Evolutionary conservation across 2,329 filamentous ascomycete species (phyloP).

Genomic region (Hypocrella siamensis): DNA sequence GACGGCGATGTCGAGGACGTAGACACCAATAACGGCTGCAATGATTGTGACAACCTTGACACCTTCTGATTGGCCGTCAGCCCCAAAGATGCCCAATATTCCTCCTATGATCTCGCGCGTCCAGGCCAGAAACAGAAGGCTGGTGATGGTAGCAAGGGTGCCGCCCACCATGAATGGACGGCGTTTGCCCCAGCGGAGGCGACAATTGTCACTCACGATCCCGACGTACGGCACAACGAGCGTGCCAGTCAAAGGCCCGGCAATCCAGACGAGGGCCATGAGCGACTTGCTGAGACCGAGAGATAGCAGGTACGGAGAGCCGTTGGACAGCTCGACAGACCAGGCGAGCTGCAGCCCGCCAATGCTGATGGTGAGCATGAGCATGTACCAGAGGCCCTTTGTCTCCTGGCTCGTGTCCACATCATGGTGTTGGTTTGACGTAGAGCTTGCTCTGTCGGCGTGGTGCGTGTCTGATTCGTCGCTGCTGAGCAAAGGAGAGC

Average conservation of each 20-base stretch:
- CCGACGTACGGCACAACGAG: constrained; percentile 73
- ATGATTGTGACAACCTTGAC: constrained; percentile 55
- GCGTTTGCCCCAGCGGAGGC: constrained; percentile 58
- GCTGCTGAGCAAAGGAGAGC: constrained; percentile 14
- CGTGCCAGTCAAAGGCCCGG: constrained; percentile 62
- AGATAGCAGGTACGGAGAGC: constrained; percentile 69
- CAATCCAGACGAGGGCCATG: constrained; percentile 74
- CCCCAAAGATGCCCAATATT: constrained; percentile 55
- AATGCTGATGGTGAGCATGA: constrained; percentile 73
- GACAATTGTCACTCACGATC: constrained; percentile 66
- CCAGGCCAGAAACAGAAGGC: constrained; percentile 59
- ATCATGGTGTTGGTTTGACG: background rate
- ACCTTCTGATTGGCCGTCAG: constrained; percentile 44
- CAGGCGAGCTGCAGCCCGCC: constrained; percentile 87
- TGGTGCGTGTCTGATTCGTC: constrained; percentile 1
- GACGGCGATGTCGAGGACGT: constrained; percentile 84
- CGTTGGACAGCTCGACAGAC: constrained; percentile 89
- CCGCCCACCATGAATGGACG: constrained; percentile 71
- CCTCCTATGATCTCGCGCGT: constrained; percentile 55
- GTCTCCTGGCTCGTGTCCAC: constrained; percentile 35
- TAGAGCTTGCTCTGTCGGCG: background rate
- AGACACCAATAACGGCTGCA: constrained; percentile 73
- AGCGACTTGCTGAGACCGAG: constrained; percentile 70
- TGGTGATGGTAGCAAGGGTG: constrained; percentile 47
- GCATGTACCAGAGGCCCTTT: constrained; percentile 74